Percentiles rank a stretch among this genome's conserved stretches.
Conservation (phyloP, 495 filamentous ascomycete species). For the Cairneyella variabilis region DNA sequence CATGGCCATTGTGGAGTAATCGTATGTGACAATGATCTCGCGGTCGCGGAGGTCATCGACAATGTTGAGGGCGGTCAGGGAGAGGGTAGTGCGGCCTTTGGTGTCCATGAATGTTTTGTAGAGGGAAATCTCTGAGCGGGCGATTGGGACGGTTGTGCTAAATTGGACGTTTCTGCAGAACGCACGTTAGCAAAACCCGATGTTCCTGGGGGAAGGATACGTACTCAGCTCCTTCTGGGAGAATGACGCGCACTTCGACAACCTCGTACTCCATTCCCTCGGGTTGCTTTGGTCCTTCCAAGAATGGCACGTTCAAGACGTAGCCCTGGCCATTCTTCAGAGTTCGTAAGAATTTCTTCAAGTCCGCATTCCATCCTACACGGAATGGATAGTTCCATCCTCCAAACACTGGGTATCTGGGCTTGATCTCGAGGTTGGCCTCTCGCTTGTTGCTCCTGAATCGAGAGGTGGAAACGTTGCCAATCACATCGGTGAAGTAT, state of each 20-base stretch:
- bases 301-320: slow-evolving; percentile 91
- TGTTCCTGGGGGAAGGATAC: slow-evolving; percentile 28
- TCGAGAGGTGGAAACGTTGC: slow-evolving; percentile 90
- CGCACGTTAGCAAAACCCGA: not conserved
- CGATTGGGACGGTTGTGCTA: slow-evolving; percentile 55
- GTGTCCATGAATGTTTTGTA: slow-evolving; percentile 94
- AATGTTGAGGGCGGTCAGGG: slow-evolving; percentile 76
- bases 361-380: slow-evolving; percentile 88
- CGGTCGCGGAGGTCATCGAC: slow-evolving; percentile 83
- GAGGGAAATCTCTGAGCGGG: slow-evolving; percentile 50
- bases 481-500: slow-evolving; percentile 96
- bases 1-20: slow-evolving; percentile 68
- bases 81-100: slow-evolving; percentile 77
- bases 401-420: slow-evolving; percentile 89
- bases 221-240: slow-evolving; percentile 90
- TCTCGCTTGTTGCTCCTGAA: slow-evolving; percentile 78
- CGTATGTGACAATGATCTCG: slow-evolving; percentile 83
- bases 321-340: slow-evolving; percentile 57
- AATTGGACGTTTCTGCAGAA: slow-evolving; percentile 64
- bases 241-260: slow-evolving; percentile 72
- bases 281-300: slow-evolving; percentile 80
- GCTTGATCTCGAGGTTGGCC: slow-evolving; percentile 82
- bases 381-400: slow-evolving; percentile 97
- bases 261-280: slow-evolving; percentile 86
- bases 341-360: slow-evolving; percentile 69